Conservation (phyloP, 2,329 filamentous ascomycete genomes). For the Sporothrix brunneoviolacea region DNA sequence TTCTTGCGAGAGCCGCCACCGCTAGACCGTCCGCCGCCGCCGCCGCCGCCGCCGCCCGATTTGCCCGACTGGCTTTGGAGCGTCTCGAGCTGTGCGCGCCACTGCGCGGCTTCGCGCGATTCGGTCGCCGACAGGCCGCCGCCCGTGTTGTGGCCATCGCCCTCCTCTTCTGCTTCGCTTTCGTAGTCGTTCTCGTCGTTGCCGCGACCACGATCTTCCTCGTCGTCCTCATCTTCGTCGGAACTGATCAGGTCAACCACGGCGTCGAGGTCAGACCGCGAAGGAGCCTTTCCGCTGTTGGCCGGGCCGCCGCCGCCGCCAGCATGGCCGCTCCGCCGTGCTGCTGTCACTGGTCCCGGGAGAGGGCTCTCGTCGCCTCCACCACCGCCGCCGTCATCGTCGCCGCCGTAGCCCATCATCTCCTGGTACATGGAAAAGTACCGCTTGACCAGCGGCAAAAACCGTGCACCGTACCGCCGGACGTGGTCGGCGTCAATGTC, state of each 20-base stretch:
- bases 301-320: not conserved
- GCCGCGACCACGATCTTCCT: not conserved
- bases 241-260: slow-evolving; percentile 50
- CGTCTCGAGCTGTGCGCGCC: slow-evolving; percentile 26
- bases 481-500: slow-evolving; percentile 60
- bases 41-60: slow-evolving; percentile 16
- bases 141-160: not conserved
- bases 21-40: slow-evolving; percentile 8
- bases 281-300: slow-evolving; percentile 1
- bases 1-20: not conserved
- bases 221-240: slow-evolving; percentile 11
- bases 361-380: slow-evolving; percentile 1
- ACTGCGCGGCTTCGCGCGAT: slow-evolving; percentile 22
- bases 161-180: not conserved
- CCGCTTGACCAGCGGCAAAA: slow-evolving; percentile 52
- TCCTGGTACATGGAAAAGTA: slow-evolving; percentile 42
- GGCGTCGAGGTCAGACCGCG: slow-evolving; percentile 26
- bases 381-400: slow-evolving; percentile 12
- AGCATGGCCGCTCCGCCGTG: not conserved
- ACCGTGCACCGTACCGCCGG: slow-evolving; percentile 50
- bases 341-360: slow-evolving; percentile 1
- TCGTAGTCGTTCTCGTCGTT: not conserved
- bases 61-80: slow-evolving; percentile 18
- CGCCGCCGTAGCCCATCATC: slow-evolving; percentile 36
- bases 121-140: not conserved